Percentiles rank a stretch among this genome's conserved stretches.
Conservation (phyloP, 768 basidiomycete species). For the Macrolepiota dolichaula region DNA sequence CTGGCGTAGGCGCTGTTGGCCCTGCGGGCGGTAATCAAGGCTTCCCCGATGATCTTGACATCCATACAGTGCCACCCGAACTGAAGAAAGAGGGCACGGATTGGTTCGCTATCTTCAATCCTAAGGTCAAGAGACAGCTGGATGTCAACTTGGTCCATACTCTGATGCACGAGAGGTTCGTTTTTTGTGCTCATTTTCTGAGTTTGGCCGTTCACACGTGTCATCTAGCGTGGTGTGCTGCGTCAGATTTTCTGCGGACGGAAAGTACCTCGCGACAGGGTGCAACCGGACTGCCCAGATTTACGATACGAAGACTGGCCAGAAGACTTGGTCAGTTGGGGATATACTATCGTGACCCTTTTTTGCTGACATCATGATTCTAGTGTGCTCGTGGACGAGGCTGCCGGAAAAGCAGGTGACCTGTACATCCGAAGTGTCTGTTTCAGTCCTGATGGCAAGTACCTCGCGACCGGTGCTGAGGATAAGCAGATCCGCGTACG, state of each 20-base stretch:
- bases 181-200: constrained; percentile 15
- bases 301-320: constrained; percentile 88
- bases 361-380: not conserved
- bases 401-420: constrained; percentile 71
- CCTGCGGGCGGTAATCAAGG: constrained; percentile 14
- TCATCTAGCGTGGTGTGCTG: constrained; percentile 65
- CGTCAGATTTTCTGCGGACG: constrained; percentile 92
- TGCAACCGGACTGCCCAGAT: constrained; percentile 95
- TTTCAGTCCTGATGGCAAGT: constrained; percentile 87
- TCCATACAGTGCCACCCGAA: constrained; percentile 44
- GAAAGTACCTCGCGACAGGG: constrained; percentile 87
- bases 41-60: constrained; percentile 41
- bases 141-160: constrained; percentile 80
- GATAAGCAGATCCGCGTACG: constrained; percentile 84
- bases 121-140: constrained; percentile 64
- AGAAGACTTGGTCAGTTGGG: constrained; percentile 70
- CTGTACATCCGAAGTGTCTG: constrained; percentile 91
- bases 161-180: constrained; percentile 78
- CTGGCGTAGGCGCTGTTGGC: constrained; percentile 5
- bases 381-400: constrained; percentile 77
- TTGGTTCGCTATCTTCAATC: constrained; percentile 87
- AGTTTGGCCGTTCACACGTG: not conserved
- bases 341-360: constrained; percentile 2
- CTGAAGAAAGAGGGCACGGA: constrained; percentile 68
- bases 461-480: constrained; percentile 89